phyloP scores from a whole-genome alignment of 2,329 filamentous ascomycete species.

The Aspergillus tubingensis region DNA sequence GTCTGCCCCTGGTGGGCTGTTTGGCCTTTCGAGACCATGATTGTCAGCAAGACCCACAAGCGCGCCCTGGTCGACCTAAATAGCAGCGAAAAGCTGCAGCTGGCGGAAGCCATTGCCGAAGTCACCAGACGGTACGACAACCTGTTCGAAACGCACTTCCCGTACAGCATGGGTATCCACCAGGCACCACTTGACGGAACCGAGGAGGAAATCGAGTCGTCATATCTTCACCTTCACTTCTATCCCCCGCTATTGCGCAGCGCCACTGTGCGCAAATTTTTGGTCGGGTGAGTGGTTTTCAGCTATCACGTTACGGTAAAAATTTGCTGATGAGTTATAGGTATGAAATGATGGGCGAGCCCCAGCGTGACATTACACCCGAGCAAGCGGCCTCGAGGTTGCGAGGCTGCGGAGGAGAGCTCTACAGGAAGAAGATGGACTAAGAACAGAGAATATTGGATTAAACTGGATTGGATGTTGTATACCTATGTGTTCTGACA shows the following conservation, averaged over 20 bases:
- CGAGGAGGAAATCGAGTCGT: slow-evolving; percentile 79
- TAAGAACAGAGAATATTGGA: not conserved
- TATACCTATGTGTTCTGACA: not conserved
- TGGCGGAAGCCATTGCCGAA: slow-evolving; percentile 84
- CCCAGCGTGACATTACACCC: slow-evolving; percentile 96
- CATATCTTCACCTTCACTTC: slow-evolving; percentile 96
- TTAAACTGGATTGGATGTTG: not conserved
- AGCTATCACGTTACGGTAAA: not conserved
- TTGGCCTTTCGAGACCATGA: slow-evolving; percentile 95
- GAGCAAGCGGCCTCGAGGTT: slow-evolving; percentile 86
- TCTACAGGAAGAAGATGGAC: slow-evolving; percentile 72
- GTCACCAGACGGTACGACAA: slow-evolving; percentile 93
- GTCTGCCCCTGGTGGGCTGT: slow-evolving; percentile 97
- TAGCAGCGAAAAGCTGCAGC: slow-evolving; percentile 66
- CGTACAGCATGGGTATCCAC: slow-evolving; percentile 95
- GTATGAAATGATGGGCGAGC: slow-evolving; percentile 94
- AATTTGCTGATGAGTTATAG: slow-evolving; percentile 31
- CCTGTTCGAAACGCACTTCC: slow-evolving; percentile 93
- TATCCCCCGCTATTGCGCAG: slow-evolving; percentile 91
- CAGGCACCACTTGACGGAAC: slow-evolving; percentile 86
- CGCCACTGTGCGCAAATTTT: slow-evolving; percentile 91
- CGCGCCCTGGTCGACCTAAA: slow-evolving; percentile 81
- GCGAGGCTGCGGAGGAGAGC: slow-evolving; percentile 72
- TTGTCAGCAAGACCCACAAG: slow-evolving; percentile 81
- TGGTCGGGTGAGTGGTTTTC: slow-evolving; percentile 67